Evolutionary conservation across 306 rosid species (phyloP), one percentile per base, ranked within the genome.

Genomic region (Neltuma alba): DNA sequence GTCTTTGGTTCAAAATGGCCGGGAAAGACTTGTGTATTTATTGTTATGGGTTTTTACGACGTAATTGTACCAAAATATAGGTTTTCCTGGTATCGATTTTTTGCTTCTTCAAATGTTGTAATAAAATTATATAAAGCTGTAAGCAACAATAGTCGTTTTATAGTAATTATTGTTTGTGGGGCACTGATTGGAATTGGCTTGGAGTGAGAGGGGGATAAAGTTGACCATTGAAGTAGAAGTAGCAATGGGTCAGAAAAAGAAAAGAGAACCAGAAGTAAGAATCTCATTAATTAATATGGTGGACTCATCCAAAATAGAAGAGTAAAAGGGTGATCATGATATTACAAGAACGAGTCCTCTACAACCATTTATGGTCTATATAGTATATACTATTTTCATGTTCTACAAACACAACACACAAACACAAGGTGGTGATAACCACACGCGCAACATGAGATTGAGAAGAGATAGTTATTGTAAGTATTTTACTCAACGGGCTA

Each of bases 111-210:
- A 47, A 12, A 48, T 58, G 76, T 30, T 79, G 38, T 76, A 41
- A 80, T 80, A 64, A 80, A 61, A 74, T 72, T 65, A 76, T 79
- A 60, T 79, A 12, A 86, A 70, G 55, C 47, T 82, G 84, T 79
- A 76, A 65, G 60, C 78, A 76, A 5, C 80, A 80, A 66, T 31
- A 48, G 40, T 45, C 34, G 63, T 36, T 50, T 48, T 25, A 42
- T 25, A 21, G 5, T 54, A 21, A 37, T 18, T 64, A 20, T 64
- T 20, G 2, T 36, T n/a, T n/a, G 4, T 47, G 57, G 72, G 42
- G 27, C 18, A 37, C 21, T 21, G 1, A 21, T 8, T 64, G 70
- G 44, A 38, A 34, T 62, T 15, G 8, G 31, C 36, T 38, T 63
- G 10, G 37, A 0, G 66, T 30, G 20, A 34, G 7, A 44, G 78